A percentile compares a stretch with the other conserved stretches of the same genome.
These are phyloP conservation scores for Rhizopus arrhizus DNA, from an alignment of 371 early-diverging fungal genomes.

Conservation along the genomic window DNA sequence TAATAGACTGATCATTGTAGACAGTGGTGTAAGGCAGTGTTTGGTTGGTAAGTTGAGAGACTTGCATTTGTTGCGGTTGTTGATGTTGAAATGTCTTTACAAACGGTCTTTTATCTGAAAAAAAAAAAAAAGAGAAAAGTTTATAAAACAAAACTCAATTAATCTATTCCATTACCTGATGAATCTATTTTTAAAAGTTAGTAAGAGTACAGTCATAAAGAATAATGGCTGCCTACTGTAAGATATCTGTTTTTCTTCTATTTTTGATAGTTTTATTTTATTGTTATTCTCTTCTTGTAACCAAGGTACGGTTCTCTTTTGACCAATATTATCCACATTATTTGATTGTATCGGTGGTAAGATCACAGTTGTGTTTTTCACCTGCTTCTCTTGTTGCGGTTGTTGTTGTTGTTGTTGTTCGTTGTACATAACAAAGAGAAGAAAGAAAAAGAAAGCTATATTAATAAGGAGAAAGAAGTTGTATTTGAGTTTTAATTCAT, in stretches of 20 bases:
- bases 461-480: no score
- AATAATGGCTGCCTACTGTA: not conserved
- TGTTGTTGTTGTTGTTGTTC: not conserved
- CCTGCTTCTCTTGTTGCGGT: not conserved
- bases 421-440: not conserved
- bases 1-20: constrained; percentile 30
- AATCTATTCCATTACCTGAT: not conserved
- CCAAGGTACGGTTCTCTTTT: constrained; percentile 24
- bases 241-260: constrained; percentile 1
- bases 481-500: no score
- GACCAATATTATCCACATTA: constrained; percentile 15
- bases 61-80: constrained; percentile 33
- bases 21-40: constrained; percentile 14
- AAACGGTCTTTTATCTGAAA: not conserved
- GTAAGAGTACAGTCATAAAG: not conserved
- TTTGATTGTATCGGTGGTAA: constrained; percentile 20
- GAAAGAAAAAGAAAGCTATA: not conserved
- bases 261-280: constrained; percentile 19
- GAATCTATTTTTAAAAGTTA: not conserved
- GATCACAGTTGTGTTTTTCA: constrained; percentile 1
- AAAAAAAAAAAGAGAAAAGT: not conserved
- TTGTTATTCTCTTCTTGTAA: constrained; percentile 15
- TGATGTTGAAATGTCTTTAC: not conserved
- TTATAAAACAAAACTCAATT: not conserved
- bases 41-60: constrained; percentile 27